phyloP scores from a whole-genome alignment of 192 early-diverging fungal species.

The Obelidium mucronatum region DNA sequence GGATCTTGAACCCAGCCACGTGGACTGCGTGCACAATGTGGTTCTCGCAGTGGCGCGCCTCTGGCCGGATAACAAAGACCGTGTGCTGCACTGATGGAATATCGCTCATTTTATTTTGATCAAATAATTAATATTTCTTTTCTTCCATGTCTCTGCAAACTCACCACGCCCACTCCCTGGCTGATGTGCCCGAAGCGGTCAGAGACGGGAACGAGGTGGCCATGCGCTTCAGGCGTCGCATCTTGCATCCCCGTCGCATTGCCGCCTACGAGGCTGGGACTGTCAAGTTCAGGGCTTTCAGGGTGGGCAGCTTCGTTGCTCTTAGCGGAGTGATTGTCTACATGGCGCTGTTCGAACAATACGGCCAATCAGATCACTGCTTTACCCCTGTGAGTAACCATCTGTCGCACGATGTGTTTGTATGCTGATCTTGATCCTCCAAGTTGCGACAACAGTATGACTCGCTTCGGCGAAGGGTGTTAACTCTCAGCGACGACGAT shows the following conservation, averaged over 20 bases:
- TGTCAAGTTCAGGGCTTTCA: neutral
- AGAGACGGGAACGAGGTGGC: neutral
- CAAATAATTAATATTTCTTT: neutral
- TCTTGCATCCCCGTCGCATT: constrained; percentile 25
- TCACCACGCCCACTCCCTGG: constrained; percentile 8
- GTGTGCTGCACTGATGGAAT: constrained; percentile 11
- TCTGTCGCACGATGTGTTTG: neutral
- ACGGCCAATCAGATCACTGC: constrained; percentile 13
- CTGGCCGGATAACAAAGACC: constrained; percentile 54
- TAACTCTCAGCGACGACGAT: constrained; percentile 24
- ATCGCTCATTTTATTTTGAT: neutral
- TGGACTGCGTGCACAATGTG: constrained; percentile 47
- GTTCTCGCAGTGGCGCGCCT: constrained; percentile 38
- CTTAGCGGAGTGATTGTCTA: neutral
- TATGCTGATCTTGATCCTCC: too few species aligned
- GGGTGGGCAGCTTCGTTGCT: neutral
- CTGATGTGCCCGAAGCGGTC: constrained; percentile 5
- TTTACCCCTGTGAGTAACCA: constrained; percentile 24
- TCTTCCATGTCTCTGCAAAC: constrained; percentile 5
- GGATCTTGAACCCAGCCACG: constrained; percentile 52
- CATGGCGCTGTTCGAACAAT: constrained; percentile 31
- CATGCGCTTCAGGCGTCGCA: constrained; percentile 22
- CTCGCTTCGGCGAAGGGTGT: neutral
- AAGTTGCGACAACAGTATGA: constrained; percentile 22
- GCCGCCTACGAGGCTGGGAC: neutral